phyloP scores from a whole-genome alignment of 73 alveolate genomes.

The Paramecium caudatum region DNA sequence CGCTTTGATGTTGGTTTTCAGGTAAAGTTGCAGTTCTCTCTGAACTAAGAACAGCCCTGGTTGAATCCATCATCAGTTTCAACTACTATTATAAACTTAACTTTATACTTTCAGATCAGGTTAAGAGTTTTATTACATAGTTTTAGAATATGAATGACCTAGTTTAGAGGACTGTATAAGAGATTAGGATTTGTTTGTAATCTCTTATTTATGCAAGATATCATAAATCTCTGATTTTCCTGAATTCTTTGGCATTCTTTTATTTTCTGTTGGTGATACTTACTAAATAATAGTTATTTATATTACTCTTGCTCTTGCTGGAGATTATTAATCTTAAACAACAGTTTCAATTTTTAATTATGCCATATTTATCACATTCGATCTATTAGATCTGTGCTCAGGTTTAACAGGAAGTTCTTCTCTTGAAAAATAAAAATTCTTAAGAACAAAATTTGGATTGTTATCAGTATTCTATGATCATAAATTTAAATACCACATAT shows the following conservation, averaged over 20 bases:
- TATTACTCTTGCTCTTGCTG: not conserved
- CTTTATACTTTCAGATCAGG: conserved; percentile 44
- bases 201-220: not conserved
- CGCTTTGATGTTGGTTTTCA: not conserved
- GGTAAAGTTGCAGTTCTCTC: conserved; percentile 15
- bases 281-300: not conserved
- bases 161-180: not conserved
- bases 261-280: not conserved
- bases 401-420: conserved; percentile 14
- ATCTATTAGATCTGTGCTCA: not conserved
- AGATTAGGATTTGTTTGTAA: not conserved
- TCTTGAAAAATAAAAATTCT: conserved; percentile 46
- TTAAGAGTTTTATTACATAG: conserved; percentile 24
- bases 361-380: not conserved
- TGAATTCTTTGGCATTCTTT: conserved; percentile 20
- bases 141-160: conserved; percentile 25
- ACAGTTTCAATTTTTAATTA: not conserved
- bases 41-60: not conserved
- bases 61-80: not conserved
- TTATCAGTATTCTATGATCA: not conserved
- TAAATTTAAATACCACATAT: not conserved
- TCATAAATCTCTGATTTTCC: conserved; percentile 29
- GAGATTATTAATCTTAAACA: not conserved
- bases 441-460: not conserved
- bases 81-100: not conserved